Conservation (phyloP, 805 yeast species). For the Teunomyces atbi region DNA sequence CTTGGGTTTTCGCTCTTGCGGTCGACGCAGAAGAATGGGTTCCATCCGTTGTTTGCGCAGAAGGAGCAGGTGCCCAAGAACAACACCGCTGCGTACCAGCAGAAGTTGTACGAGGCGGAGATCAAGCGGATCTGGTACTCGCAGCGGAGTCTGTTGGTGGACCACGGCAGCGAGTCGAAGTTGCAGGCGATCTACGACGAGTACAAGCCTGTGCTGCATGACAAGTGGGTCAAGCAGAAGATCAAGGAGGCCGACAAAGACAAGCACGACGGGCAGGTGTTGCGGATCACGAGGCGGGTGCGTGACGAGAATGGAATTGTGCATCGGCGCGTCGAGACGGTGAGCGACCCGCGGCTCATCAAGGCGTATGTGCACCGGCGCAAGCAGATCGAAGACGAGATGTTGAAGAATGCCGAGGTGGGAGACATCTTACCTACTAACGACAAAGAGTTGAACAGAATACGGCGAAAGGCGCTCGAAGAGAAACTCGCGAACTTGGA, state of each 20-base stretch:
- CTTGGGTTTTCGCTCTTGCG: slow-evolving; percentile 84
- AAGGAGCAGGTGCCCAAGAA: slow-evolving; percentile 40
- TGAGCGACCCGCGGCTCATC: slow-evolving; percentile 84
- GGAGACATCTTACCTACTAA: slow-evolving; percentile 75
- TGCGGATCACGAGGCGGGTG: slow-evolving; percentile 69
- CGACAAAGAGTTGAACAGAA: slow-evolving; percentile 78
- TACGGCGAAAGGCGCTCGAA: slow-evolving; percentile 72
- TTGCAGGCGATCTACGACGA: slow-evolving; percentile 36
- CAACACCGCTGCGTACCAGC: slow-evolving; percentile 57
- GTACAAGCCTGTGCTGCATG: slow-evolving; percentile 37
- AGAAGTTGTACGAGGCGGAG: slow-evolving; percentile 88
- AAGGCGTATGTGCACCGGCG: slow-evolving; percentile 76
- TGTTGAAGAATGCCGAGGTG: slow-evolving; percentile 56
- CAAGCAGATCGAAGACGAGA: slow-evolving; percentile 58
- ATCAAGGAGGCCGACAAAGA: slow-evolving; percentile 34
- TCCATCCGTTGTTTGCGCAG: slow-evolving; percentile 42
- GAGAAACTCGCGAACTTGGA: slow-evolving; percentile 81
- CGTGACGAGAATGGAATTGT: slow-evolving; percentile 82
- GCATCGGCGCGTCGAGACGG: slow-evolving; percentile 74
- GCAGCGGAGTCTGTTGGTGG: slow-evolving; percentile 60
- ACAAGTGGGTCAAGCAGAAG: slow-evolving; percentile 30
- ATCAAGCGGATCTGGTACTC: slow-evolving; percentile 86
- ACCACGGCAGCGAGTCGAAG: slow-evolving; percentile 36
- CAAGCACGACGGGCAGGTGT: slow-evolving; percentile 26
- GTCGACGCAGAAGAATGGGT: slow-evolving; percentile 95